A percentile compares a stretch with the other conserved stretches of the same genome.
phyloP scores from a whole-genome alignment of 1,284 basidiomycete species.

The Cutaneotrichosporon sp. region DNA sequence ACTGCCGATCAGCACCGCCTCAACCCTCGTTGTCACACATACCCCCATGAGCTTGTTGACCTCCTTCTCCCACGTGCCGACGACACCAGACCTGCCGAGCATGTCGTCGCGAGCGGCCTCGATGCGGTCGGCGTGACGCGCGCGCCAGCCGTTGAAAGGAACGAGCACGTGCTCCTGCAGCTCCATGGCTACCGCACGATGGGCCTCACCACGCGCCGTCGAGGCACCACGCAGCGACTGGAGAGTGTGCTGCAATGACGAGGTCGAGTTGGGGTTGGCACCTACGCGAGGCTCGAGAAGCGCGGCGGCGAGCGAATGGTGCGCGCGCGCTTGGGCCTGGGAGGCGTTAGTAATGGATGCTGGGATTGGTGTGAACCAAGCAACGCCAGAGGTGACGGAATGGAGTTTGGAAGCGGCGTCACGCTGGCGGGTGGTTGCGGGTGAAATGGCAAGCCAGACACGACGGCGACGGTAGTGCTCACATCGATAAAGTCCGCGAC shows the following conservation, averaged over 20 bases:
- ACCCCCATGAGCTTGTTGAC: conserved; percentile 35
- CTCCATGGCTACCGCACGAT: conserved; percentile 36
- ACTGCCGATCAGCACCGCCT: conserved; percentile 36
- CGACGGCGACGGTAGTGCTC: conserved; percentile 10
- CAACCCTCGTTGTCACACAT: conserved; percentile 8
- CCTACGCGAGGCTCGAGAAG: conserved; percentile 26
- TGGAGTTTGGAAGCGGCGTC: no score
- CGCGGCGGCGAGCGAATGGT: conserved; percentile 54
- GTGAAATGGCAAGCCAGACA: no score
- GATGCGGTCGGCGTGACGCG: conserved; percentile 38
- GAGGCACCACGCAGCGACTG: conserved; percentile 33
- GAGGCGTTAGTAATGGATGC: conserved; percentile 8
- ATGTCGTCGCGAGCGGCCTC: conserved; percentile 39
- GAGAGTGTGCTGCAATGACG: conserved; percentile 40
- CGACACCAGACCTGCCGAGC: conserved; percentile 55
- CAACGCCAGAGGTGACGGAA: no score
- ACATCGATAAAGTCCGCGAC: conserved; percentile 75
- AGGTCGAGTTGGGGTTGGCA: conserved; percentile 22
- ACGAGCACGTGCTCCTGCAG: conserved; percentile 37
- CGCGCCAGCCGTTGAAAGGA: conserved; percentile 41
- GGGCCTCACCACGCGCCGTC: conserved; percentile 37
- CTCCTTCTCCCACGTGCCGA: conserved; percentile 64
- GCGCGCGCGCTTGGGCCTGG: conserved; percentile 53
- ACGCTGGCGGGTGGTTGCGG: no score
- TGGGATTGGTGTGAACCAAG: background rate